Conservation (phyloP, 2,329 filamentous ascomycete species). For the Fusarium sp. region DNA sequence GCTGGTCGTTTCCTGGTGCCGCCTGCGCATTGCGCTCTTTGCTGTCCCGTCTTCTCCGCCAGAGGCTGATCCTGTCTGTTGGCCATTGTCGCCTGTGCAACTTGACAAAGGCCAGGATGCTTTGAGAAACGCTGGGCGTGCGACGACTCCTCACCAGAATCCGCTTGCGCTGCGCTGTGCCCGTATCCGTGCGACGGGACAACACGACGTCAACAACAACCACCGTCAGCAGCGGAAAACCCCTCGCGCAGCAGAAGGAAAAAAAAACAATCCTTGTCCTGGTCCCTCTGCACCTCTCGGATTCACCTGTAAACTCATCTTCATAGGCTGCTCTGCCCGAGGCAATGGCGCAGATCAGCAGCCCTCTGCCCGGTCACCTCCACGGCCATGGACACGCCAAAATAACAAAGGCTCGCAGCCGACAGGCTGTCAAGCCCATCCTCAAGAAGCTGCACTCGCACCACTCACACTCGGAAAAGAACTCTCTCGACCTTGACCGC, state of each 20-base stretch:
- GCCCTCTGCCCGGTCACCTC: slow-evolving; percentile 43
- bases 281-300: neutral
- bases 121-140: slow-evolving; percentile 50
- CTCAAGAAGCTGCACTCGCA: slow-evolving; percentile 69
- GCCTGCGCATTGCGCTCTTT: slow-evolving; percentile 23
- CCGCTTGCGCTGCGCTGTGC: slow-evolving; percentile 36
- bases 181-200: slow-evolving; percentile 48
- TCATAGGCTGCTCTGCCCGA: slow-evolving; percentile 23
- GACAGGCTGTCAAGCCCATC: slow-evolving; percentile 72
- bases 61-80: slow-evolving; percentile 7
- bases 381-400: slow-evolving; percentile 46
- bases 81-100: slow-evolving; percentile 43
- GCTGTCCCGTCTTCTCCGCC: slow-evolving; percentile 13
- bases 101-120: slow-evolving; percentile 44
- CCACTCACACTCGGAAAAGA: slow-evolving; percentile 72
- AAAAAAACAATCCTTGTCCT: neutral
- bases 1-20: slow-evolving; percentile 34
- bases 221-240: slow-evolving; percentile 22
- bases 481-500: slow-evolving; percentile 74
- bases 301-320: slow-evolving; percentile 7
- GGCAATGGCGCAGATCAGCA: slow-evolving; percentile 48
- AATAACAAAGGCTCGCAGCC: slow-evolving; percentile 63
- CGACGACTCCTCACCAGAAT: slow-evolving; percentile 39
- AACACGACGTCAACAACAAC: slow-evolving; percentile 27
- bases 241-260: slow-evolving; percentile 20